Evolutionary conservation across 2,329 filamentous ascomycete species (phyloP), one percentile per base, ranked within the genome.

Genomic region (Paecilomyces fulvus): DNA sequence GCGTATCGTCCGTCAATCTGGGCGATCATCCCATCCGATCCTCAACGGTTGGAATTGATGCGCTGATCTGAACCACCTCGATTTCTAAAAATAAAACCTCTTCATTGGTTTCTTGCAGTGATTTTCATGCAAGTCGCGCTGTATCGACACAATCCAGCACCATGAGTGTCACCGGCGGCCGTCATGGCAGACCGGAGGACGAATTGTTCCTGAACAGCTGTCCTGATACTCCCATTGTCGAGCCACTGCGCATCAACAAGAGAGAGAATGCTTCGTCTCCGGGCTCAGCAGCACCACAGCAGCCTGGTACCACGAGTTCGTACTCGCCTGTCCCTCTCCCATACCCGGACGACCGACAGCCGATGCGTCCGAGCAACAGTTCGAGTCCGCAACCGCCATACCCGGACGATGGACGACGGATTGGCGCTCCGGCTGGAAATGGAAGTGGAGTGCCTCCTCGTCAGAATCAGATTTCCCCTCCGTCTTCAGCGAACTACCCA

Each of bases 221-320:
- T 55, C 72, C 74, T 50, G 85, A 90, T 65, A 90, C 89, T 65
- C 89, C 90, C 57, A 89, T 88, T 17, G 83, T 95, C 64, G 89
- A 89, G 66, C 91, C 91, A 58, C 75, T 96, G 73, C 84, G 90
- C 67, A 95, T 95, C 70, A 87, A 86, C 77, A 95, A 95, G 73
- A 84, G 86, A 56, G 83, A 85, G 64, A 88, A 85, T 57, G 82
- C 86, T 30, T 79, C 79, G 54, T 83, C 83, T 55, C 69, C 72
- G 21, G 59, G 61, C 33, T 70, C 70, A 28, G 67, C 69, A 9
- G 63, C 67, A 20, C 69, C 70, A 52, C 68, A 66, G 56, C 65
- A 67, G 66, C 71, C 67, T 65, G 73, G 79, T 8, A 85, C 90
- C 69, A 80, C 83, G 52, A 74, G 86, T 20, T 84, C 85, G 28